Percentiles rank a stretch among this genome's conserved stretches.
Conservation (phyloP, 2,329 filamentous ascomycete species). For the Claviceps quebecensis region DNA sequence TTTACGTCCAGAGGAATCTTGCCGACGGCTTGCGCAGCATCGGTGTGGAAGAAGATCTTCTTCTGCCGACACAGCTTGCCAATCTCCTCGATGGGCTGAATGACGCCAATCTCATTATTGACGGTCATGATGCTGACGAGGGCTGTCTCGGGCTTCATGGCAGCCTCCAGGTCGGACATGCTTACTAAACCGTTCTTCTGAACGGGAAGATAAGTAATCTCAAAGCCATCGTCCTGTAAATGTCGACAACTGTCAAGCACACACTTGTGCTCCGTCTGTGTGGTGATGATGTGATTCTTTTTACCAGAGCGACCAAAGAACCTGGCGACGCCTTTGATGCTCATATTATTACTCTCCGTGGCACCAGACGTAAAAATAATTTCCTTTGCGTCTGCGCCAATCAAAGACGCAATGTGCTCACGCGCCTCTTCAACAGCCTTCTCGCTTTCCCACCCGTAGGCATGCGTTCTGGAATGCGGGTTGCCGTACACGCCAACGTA, state of each 20-base stretch:
- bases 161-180: slow-evolving; percentile 71
- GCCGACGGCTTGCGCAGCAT: slow-evolving; percentile 92
- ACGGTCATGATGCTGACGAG: slow-evolving; percentile 97
- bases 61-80: slow-evolving; percentile 79
- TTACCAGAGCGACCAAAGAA: slow-evolving; percentile 89
- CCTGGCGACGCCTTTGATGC: slow-evolving; percentile 90
- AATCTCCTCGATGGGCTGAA: slow-evolving; percentile 88
- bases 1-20: slow-evolving; percentile 97
- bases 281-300: slow-evolving; percentile 97
- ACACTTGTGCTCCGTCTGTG: slow-evolving; percentile 97
- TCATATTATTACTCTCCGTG: slow-evolving; percentile 99
- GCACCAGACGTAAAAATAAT: slow-evolving; percentile 98
- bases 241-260: slow-evolving; percentile 94
- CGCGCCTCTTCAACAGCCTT: slow-evolving; percentile 83
- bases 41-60: slow-evolving; percentile 97
- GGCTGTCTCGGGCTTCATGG: slow-evolving; percentile 80
- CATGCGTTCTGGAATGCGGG: slow-evolving; percentile 91
- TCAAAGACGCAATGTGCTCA: slow-evolving; percentile 67
- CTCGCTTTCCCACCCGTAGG: slow-evolving; percentile 97
- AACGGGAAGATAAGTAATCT: slow-evolving; percentile 93
- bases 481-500: slow-evolving; percentile 92
- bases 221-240: slow-evolving; percentile 91
- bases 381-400: slow-evolving; percentile 91
- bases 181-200: slow-evolving; percentile 73
- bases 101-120: slow-evolving; percentile 99